These are phyloP conservation scores for Sideroxylon spinosum DNA, from an alignment of 179 eudicot genomes.

Conservation along the genomic window DNA sequence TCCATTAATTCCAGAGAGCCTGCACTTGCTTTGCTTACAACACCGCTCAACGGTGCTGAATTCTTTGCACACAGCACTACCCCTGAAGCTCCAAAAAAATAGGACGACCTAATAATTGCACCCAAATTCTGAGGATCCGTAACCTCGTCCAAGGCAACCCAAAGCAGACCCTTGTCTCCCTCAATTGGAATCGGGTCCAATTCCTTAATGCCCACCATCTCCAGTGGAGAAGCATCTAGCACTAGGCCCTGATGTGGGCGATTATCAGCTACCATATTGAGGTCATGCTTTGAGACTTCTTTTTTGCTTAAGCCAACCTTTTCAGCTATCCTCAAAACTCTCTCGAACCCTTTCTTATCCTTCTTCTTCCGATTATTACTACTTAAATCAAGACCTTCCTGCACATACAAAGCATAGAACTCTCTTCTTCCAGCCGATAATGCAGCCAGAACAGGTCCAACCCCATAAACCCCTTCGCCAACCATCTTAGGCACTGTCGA, in stretches of 20 bases:
- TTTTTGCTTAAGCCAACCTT: constrained; percentile 52
- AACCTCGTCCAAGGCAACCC: constrained; percentile 97
- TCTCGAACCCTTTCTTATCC: constrained; percentile 94
- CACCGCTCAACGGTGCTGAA: constrained; percentile 92
- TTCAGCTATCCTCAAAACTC: constrained; percentile 66
- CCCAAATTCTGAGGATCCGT: constrained; percentile 97
- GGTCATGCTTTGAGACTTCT: constrained; percentile 88
- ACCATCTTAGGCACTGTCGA: constrained; percentile 75
- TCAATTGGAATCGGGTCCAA: constrained; percentile 52
- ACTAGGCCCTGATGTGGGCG: constrained; percentile 98
- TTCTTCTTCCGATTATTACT: constrained; percentile 71
- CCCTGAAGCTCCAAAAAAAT: constrained; percentile 91
- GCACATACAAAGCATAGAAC: constrained; percentile 67
- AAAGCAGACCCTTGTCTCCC: constrained; percentile 51
- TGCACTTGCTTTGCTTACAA: constrained; percentile 98
- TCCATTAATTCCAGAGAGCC: constrained; percentile 91
- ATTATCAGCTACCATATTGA: constrained; percentile 81
- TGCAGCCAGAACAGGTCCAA: constrained; percentile 94
- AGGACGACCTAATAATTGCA: constrained; percentile 82
- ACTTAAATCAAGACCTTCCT: constrained; percentile 78
- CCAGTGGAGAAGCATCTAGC: constrained; percentile 90
- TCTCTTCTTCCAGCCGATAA: constrained; percentile 82
- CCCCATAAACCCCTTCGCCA: constrained; percentile 94
- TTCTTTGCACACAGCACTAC: constrained; percentile 90
- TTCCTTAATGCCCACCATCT: constrained; percentile 70